Evolutionary conservation across 208 protist genomes (phyloP).

Genomic region (Leishmania braziliensis): DNA sequence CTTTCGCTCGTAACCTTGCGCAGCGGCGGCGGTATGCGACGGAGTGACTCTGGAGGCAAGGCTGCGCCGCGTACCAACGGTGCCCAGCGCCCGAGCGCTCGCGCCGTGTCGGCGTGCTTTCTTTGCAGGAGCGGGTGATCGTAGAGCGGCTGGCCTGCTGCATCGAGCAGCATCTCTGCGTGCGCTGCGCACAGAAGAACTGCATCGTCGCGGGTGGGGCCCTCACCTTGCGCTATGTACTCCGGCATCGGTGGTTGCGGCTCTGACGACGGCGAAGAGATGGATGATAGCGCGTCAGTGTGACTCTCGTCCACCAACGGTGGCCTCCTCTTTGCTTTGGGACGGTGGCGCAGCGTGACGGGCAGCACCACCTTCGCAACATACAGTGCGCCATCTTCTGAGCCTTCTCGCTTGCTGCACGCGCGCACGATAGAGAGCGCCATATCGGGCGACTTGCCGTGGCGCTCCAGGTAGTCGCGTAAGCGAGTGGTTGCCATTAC

Average conservation of each 20-base stretch:
- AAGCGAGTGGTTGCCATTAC: slow-evolving; percentile 46
- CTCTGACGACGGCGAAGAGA: background rate
- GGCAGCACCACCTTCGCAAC: slow-evolving; percentile 40
- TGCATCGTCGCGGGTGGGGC: slow-evolving; percentile 61
- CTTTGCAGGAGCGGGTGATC: slow-evolving; percentile 70
- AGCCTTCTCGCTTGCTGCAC: background rate
- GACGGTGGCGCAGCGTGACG: slow-evolving; percentile 17
- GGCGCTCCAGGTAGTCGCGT: slow-evolving; percentile 86
- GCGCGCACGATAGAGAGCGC: slow-evolving; percentile 13
- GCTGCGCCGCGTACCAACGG: slow-evolving; percentile 28
- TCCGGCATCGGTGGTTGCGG: background rate
- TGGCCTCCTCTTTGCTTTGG: background rate
- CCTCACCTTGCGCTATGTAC: slow-evolving; percentile 75
- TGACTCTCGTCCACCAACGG: background rate
- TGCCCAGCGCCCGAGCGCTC: slow-evolving; percentile 75
- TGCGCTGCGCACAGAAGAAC: slow-evolving; percentile 80
- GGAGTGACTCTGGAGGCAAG: slow-evolving; percentile 22
- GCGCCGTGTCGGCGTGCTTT: slow-evolving; percentile 74
- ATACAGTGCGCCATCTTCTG: slow-evolving; percentile 23
- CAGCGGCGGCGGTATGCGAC: slow-evolving; percentile 69
- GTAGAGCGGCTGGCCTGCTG: slow-evolving; percentile 71
- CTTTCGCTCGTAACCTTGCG: slow-evolving; percentile 61
- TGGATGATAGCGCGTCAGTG: background rate
- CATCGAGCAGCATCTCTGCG: slow-evolving; percentile 82
- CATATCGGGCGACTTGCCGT: slow-evolving; percentile 67